Conservation (phyloP, 176 grass and related monocot genomes). For the Stipa capillata region DNA sequence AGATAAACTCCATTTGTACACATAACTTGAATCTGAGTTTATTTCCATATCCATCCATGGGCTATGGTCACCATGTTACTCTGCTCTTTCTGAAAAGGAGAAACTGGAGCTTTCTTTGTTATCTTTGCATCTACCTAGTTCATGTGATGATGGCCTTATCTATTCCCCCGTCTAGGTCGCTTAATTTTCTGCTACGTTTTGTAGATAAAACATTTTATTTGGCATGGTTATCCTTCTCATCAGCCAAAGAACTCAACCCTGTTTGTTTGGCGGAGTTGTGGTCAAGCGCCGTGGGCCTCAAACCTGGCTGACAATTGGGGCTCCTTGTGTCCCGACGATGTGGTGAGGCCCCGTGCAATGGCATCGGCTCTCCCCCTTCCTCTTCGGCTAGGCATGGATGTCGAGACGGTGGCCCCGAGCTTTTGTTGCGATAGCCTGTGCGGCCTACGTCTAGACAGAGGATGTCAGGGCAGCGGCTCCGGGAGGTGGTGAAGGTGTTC, state of each 20-base stretch:
- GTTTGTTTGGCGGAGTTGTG: too few relatives aligned
- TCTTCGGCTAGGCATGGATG: too few relatives aligned
- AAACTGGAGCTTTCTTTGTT: not conserved
- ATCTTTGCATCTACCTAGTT: not conserved
- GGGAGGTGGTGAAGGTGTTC: too few relatives aligned
- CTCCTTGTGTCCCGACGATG: too few relatives aligned
- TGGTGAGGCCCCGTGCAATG: too few relatives aligned
- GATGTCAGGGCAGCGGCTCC: too few relatives aligned
- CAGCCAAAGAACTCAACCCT: not conserved
- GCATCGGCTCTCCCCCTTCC: too few relatives aligned
- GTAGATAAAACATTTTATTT: not conserved
- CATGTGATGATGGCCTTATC: not conserved
- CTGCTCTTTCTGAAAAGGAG: not conserved
- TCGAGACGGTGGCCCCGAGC: too few relatives aligned
- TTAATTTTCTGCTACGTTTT: not conserved
- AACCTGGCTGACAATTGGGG: too few relatives aligned
- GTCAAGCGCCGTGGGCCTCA: too few relatives aligned
- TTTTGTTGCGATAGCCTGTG: too few relatives aligned
- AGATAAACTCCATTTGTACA: not conserved
- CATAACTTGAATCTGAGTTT: not conserved
- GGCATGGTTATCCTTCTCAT: not conserved
- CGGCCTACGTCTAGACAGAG: too few relatives aligned
- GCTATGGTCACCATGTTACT: not conserved
- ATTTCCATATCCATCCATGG: not conserved
- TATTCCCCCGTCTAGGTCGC: not conserved